Conservation (phyloP, 495 filamentous ascomycete genomes). For the Tetracladium setigerum region DNA sequence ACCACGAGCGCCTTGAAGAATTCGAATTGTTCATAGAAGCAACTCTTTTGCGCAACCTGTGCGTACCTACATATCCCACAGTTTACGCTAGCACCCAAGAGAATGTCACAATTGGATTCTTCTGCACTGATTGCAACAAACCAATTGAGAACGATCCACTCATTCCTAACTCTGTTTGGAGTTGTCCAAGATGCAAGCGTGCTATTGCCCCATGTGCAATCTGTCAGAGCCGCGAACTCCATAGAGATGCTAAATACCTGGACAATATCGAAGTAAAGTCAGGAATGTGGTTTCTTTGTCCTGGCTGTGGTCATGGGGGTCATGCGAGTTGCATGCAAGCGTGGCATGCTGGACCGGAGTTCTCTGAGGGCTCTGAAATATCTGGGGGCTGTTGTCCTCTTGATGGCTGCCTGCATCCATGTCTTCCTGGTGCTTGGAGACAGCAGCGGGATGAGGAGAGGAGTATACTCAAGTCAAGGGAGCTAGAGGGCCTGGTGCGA, state of each 20-base stretch:
- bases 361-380: slow-evolving; percentile 31
- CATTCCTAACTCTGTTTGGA: slow-evolving; percentile 19
- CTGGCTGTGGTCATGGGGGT: slow-evolving; percentile 68
- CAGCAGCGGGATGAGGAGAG: slow-evolving; percentile 30
- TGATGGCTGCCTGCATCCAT: slow-evolving; percentile 66
- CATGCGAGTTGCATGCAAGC: slow-evolving; percentile 59
- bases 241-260: slow-evolving; percentile 24
- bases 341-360: slow-evolving; percentile 39
- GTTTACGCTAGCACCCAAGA: slow-evolving; percentile 50
- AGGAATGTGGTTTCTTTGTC: slow-evolving; percentile 61
- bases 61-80: slow-evolving; percentile 44
- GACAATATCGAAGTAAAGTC: background rate
- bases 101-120: slow-evolving; percentile 36
- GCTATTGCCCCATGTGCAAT: slow-evolving; percentile 43
- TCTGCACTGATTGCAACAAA: slow-evolving; percentile 44
- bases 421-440: slow-evolving; percentile 55
- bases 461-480: slow-evolving; percentile 21
- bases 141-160: slow-evolving; percentile 41
- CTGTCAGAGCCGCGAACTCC: slow-evolving; percentile 18
- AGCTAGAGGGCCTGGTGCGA: slow-evolving; percentile 32
- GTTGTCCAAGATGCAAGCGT: slow-evolving; percentile 20
- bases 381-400: slow-evolving; percentile 68
- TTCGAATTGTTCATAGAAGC: slow-evolving; percentile 62
- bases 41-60: slow-evolving; percentile 59
- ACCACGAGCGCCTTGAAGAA: slow-evolving; percentile 55